These are phyloP conservation scores for Botryococcus braunii DNA, from an alignment of 163 green algal species.

Conservation along the genomic window DNA sequence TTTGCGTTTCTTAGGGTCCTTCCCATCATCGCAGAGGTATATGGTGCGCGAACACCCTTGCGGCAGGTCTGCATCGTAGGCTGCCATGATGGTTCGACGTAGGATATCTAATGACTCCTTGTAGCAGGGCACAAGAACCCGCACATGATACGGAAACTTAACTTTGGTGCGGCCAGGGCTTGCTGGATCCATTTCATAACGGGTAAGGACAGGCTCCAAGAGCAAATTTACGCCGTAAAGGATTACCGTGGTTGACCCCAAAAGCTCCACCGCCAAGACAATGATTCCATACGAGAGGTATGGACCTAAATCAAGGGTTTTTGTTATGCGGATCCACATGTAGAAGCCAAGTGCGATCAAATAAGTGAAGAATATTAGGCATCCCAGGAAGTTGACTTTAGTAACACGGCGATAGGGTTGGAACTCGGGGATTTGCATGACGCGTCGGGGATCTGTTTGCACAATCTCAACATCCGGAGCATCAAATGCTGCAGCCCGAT, in stretches of 20 bases:
- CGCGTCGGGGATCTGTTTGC: no score
- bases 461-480: constrained; percentile 1
- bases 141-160: constrained; percentile 46
- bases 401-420: constrained; percentile 6
- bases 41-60: constrained; percentile 28
- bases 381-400: constrained; percentile 34
- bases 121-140: constrained; percentile 74
- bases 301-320: constrained; percentile 56
- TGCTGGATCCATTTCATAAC: constrained; percentile 4
- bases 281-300: constrained; percentile 44
- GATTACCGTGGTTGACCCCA: constrained; percentile 32
- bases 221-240: constrained; percentile 31
- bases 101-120: constrained; percentile 71
- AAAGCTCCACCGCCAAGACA: constrained; percentile 40
- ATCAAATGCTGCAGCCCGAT: constrained; percentile 9
- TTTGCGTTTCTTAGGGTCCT: constrained; percentile 50
- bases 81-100: constrained; percentile 49
- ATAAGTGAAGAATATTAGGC: constrained; percentile 41
- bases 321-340: constrained; percentile 47
- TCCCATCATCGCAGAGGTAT: constrained; percentile 55
- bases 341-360: constrained; percentile 52
- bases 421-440: constrained; percentile 9
- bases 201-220: not conserved
- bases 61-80: constrained; percentile 23
- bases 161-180: constrained; percentile 1